phyloP scores from a whole-genome alignment of 352 stramenopile species.

The Globisporangium megalacanthum region DNA sequence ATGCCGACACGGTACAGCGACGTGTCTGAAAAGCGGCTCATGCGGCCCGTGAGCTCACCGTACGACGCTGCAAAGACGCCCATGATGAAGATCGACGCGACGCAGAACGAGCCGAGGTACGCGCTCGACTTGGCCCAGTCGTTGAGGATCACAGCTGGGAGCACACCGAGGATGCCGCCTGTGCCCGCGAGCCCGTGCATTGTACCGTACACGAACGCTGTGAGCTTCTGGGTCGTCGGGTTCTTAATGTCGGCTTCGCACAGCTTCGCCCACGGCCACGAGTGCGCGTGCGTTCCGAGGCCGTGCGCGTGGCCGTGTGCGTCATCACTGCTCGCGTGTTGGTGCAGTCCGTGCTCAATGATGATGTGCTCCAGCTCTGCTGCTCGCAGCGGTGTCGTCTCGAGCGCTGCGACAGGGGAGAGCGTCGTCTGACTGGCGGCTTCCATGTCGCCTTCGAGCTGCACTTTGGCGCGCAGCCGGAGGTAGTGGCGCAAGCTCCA shows the following conservation, averaged over 20 bases:
- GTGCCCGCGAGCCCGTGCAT: conserved; percentile 79
- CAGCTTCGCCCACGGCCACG: conserved; percentile 34
- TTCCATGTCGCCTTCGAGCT: conserved; percentile 9
- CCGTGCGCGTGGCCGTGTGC: conserved; percentile 8
- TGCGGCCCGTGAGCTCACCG: conserved; percentile 56
- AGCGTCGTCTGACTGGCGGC: background rate
- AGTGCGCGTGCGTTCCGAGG: background rate
- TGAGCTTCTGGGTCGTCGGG: conserved; percentile 45
- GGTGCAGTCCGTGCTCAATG: conserved; percentile 27
- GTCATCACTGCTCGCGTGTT: conserved; percentile 11
- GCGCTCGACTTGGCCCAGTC: conserved; percentile 58
- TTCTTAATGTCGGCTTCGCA: conserved; percentile 53
- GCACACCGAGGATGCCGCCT: conserved; percentile 68
- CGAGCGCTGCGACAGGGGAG: conserved; percentile 8
- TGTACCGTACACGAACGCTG: conserved; percentile 81
- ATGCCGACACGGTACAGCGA: conserved; percentile 55
- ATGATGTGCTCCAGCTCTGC: conserved; percentile 28
- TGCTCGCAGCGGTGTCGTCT: conserved; percentile 28
- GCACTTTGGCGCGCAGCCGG: conserved; percentile 27
- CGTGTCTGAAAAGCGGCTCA: conserved; percentile 52
- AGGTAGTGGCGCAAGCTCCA: conserved; percentile 54
- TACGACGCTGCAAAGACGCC: conserved; percentile 79
- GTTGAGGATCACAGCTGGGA: conserved; percentile 84
- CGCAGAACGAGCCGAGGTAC: conserved; percentile 85
- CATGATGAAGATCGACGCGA: conserved; percentile 86